phyloP scores from a whole-genome alignment of 2,329 filamentous ascomycete genomes.

The Xylaria sp. region DNA sequence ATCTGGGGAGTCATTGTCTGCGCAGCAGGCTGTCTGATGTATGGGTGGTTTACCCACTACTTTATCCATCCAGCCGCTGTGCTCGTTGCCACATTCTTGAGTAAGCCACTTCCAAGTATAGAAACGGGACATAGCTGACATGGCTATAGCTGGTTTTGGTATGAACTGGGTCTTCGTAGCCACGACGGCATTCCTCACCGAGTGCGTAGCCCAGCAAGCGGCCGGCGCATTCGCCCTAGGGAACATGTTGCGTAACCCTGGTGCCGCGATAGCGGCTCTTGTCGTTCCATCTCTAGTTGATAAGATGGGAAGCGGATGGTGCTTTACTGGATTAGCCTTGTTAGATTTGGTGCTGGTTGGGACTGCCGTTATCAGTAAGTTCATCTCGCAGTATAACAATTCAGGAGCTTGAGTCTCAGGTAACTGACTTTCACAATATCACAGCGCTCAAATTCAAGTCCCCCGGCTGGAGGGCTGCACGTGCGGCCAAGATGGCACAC shows the following conservation, averaged over 20 bases:
- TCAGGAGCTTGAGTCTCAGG: not conserved
- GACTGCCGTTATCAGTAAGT: not conserved
- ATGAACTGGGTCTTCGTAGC: slow-evolving; percentile 47
- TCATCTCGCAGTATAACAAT: not conserved
- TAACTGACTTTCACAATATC: not conserved
- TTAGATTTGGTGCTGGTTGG: slow-evolving; percentile 27
- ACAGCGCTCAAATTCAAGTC: not conserved
- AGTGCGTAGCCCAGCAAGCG: slow-evolving; percentile 42
- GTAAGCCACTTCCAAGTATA: not conserved
- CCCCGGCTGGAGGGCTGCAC: not conserved
- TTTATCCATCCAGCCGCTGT: slow-evolving; percentile 34
- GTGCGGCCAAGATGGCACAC: not conserved
- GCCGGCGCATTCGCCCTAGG: slow-evolving; percentile 45
- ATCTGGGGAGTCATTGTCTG: slow-evolving; percentile 44
- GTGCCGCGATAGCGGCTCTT: slow-evolving; percentile 42
- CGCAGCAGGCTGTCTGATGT: slow-evolving; percentile 43
- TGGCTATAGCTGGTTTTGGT: slow-evolving; percentile 37
- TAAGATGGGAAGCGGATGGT: slow-evolving; percentile 43
- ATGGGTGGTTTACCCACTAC: slow-evolving; percentile 43
- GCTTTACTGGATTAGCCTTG: slow-evolving; percentile 43
- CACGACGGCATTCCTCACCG: slow-evolving; percentile 45
- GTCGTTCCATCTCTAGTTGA: slow-evolving; percentile 39
- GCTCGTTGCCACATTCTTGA: slow-evolving; percentile 28
- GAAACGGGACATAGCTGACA: not conserved
- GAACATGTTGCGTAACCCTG: slow-evolving; percentile 44